These are phyloP conservation scores for Onygenales sp. DNA, from an alignment of 2,329 filamentous ascomycete species.

Conservation along the genomic window DNA sequence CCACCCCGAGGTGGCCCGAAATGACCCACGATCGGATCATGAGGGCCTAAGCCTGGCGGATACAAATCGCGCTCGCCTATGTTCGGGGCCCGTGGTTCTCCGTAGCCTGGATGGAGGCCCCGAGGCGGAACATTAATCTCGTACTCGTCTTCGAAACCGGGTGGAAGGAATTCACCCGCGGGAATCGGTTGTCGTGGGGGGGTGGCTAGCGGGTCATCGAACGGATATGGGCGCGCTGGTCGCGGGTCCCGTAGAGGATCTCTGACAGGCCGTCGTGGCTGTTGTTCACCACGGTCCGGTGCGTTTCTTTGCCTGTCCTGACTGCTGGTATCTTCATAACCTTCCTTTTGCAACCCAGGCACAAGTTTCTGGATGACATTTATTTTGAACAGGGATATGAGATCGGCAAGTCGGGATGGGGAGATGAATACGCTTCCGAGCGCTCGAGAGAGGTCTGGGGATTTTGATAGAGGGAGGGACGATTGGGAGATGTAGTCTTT, in stretches of 20 bases:
- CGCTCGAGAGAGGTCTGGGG: conserved; percentile 16
- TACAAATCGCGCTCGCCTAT: conserved; percentile 84
- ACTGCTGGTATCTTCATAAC: conserved; percentile 54
- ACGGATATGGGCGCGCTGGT: conserved; percentile 59
- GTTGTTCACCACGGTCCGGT: conserved; percentile 13
- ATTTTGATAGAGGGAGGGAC: conserved; percentile 43
- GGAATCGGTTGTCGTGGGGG: conserved; percentile 55
- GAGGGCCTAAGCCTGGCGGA: conserved; percentile 72
- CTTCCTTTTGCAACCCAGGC: conserved; percentile 66
- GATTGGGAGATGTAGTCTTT: conserved; percentile 65
- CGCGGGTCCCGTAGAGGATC: conserved; percentile 46
- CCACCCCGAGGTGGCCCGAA: conserved; percentile 56
- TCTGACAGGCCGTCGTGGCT: conserved; percentile 36
- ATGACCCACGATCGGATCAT: conserved; percentile 66
- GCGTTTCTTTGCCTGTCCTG: conserved; percentile 8
- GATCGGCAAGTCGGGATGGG: conserved; percentile 55
- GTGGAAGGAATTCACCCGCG: conserved; percentile 67
- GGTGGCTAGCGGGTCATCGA: conserved; percentile 55
- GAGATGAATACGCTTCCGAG: conserved; percentile 63
- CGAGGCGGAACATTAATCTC: conserved; percentile 64
- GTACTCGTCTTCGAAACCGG: conserved; percentile 87
- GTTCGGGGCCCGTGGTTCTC: conserved; percentile 50
- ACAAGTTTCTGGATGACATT: conserved; percentile 77
- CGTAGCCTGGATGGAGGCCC: conserved; percentile 30
- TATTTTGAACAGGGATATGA: conserved; percentile 63